Evolutionary conservation across 345 rosid species (phyloP), one percentile per base, ranked within the genome.

Genomic region (Anastatica hierochuntica): DNA sequence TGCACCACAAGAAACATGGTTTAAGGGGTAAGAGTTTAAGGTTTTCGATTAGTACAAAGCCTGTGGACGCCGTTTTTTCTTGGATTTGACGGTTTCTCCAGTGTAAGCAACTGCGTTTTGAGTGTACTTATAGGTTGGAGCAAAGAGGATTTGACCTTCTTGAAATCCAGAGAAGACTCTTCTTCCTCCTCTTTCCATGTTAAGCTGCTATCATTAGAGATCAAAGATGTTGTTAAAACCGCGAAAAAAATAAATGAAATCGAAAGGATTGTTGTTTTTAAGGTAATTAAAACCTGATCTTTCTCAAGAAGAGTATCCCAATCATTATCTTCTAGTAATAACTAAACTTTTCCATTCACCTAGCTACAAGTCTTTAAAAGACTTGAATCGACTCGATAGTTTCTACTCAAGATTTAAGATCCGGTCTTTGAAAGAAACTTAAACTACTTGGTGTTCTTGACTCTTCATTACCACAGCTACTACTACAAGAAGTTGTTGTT

Each of bases 61-160:
- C 4, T 97, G 99, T 1, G 99, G 88, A 49, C 99, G 77, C 11
- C 99, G 90, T 71, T 88, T 88, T 75, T 75, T 94, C 85, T 77
- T 92, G 48, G 95, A 77, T 56, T 94, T 94, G 2, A 63, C 82
- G 6, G 74, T 83, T 75, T 88, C 95, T 31, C 99, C 95, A 3
- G 95, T 82, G 26, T 85, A 88, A 24, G 85, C 74, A 58, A 88
- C 99, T 19, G 99, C 88, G 63, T 85, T 85, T 4, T 80, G 81
- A 0, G 90, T 54, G 55, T 85, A 85, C 49, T 94, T 88, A 75
- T 94, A 94, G 1, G 99, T 88, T 1, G 99, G 99, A 24, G 95
- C 88, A 40, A 94, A 94, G 21, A 67, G 14, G 43, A 88, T 85
- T 36, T 73, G 68, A 45, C 97, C 98, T 68, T 92, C 97, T 12